phyloP scores from a whole-genome alignment of 176 grass and related monocot genomes.

The Phyllostachys edulis region DNA sequence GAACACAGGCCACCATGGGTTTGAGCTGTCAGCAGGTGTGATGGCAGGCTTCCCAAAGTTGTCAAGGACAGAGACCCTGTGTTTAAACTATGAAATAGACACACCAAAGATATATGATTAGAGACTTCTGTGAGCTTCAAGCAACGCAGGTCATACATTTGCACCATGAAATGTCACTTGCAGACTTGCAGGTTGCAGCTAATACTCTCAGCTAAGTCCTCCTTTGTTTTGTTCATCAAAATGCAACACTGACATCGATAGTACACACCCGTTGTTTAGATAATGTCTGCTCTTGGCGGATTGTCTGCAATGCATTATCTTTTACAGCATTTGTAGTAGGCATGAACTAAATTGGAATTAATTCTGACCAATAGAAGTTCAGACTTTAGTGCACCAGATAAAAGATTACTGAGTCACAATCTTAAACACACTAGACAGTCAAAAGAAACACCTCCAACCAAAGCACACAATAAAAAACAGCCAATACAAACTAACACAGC shows the following conservation, averaged over 20 bases:
- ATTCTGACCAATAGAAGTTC: neutral
- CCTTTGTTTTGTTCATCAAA: neutral
- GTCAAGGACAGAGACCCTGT: conserved; percentile 56
- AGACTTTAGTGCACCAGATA: neutral
- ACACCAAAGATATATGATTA: conserved; percentile 3
- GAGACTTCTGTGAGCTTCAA: neutral
- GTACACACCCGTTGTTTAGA: neutral
- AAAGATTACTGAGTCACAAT: neutral
- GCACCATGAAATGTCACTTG: neutral
- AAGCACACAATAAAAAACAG: neutral
- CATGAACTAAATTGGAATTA: neutral
- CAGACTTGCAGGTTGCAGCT: neutral
- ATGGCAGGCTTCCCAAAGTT: conserved; percentile 73
- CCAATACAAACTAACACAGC: neutral
- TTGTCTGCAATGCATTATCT: neutral
- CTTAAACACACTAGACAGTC: neutral
- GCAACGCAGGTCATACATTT: neutral
- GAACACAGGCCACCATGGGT: conserved; percentile 74
- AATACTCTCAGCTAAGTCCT: neutral
- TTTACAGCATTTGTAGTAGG: neutral
- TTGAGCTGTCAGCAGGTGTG: conserved; percentile 60
- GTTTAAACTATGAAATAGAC: conserved; percentile 63
- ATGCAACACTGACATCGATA: neutral
- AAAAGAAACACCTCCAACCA: conserved; percentile 2
- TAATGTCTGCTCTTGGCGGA: neutral